Base-by-base conservation (phyloP, 1,139 yeast genomes). In the Ogataea hybrid region DNA sequence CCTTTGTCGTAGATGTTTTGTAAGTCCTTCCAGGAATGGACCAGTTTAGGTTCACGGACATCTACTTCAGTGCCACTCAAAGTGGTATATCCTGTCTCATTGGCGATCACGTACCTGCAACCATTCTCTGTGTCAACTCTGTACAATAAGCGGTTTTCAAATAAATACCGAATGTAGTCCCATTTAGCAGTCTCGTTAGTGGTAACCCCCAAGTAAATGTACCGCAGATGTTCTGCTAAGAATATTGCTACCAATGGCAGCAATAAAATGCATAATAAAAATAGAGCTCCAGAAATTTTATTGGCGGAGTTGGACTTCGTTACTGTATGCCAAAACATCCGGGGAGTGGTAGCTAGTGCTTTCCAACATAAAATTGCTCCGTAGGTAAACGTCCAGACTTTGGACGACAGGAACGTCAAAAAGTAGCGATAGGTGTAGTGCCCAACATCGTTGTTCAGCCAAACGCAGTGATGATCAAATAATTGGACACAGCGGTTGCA, bases 371-470 rank as follows among this genome's bases (percentile, higher is more conserved):
- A 50, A 29, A 57, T 59, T 0, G 75, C 73, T 0, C 95, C 97
- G 59, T 87, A 85, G 1, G 65, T 53, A 48, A 88, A 66, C 32
- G 84, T 69, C 49, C 73, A 61, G 28, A 75, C 60, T 48, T 86
- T 83, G 27, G 80, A 66, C 1, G 72, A 28, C 34, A 92, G 64
- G 55, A 83, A 90, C 7, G 65, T 48, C 40, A 85, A 54, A 57
- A 92, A 92, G 74, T 81, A 86, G 34, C 75, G 68, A 62, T 79
- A 85, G 57, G 92, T 92, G 39, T 77, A 71, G 54, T 73, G 73
- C 0, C 97, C 97, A 25, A 92, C 76, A 63, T 97, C 92, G 57
- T 86, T 89, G 64, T 90, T 90, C 44, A 90, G 67, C 96, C 97
- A 92, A n/a, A 88, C 64, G 59, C 98, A 92, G 64, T 92, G 97